Evolutionary conservation across 257 asterid species (phyloP).

Genomic region (Nicotiana undulata): DNA sequence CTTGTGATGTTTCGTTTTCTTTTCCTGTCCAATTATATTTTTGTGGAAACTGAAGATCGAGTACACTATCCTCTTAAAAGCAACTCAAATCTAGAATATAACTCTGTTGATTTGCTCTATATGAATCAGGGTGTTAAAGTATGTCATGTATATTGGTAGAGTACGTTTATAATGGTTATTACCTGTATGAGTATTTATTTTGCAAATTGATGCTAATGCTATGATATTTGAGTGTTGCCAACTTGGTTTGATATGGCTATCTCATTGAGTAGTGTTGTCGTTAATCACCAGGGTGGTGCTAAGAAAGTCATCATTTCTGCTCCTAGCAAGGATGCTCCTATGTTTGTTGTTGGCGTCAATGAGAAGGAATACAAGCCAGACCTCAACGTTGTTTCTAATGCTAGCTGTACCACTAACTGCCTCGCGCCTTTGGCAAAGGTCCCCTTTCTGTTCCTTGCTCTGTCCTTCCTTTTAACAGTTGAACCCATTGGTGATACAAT

Average conservation of each 20-base stretch:
- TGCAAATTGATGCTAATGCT: not conserved
- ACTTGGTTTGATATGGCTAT: not conserved
- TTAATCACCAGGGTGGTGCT: conserved; percentile 58
- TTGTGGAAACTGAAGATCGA: not conserved
- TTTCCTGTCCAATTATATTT: not conserved
- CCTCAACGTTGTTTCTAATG: conserved; percentile 63
- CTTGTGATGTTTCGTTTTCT: not conserved
- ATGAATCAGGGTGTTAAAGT: not conserved
- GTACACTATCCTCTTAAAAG: not conserved
- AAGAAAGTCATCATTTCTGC: conserved; percentile 77
- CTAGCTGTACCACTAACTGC: conserved; percentile 85
- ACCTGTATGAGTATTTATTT: not conserved
- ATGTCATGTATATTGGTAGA: not conserved
- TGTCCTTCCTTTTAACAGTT: not conserved
- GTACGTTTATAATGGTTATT: too few relatives aligned
- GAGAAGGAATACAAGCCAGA: conserved; percentile 63
- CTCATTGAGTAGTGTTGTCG: not conserved
- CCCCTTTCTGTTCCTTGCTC: not conserved
- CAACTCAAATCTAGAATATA: too few relatives aligned
- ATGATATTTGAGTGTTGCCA: not conserved
- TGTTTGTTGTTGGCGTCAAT: conserved; percentile 86
- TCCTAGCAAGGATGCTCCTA: conserved; percentile 79
- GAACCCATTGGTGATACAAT: not conserved
- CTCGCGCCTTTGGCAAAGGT: conserved; percentile 91
- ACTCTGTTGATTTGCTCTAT: not conserved